Percentiles rank a stretch among this genome's conserved stretches.
Conservation (phyloP, 2,329 filamentous ascomycete genomes). For the Orbilia ellipsospora region DNA sequence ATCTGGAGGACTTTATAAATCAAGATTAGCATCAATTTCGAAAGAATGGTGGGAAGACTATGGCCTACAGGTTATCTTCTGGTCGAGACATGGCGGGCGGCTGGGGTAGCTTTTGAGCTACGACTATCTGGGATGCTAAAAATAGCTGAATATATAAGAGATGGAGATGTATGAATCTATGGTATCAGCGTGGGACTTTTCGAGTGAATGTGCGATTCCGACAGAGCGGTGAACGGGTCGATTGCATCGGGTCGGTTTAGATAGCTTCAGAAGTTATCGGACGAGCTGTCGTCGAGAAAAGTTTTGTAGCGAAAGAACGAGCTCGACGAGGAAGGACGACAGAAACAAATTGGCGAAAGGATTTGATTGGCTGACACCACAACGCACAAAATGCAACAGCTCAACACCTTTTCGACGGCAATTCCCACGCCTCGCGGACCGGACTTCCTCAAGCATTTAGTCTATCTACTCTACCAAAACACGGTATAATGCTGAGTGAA, state of each 20-base stretch:
- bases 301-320: constrained; percentile 25
- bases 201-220: constrained; percentile 45
- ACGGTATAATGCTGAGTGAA: no score
- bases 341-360: constrained; percentile 45
- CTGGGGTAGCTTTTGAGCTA: constrained; percentile 56
- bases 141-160: constrained; percentile 3
- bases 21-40: constrained; percentile 45
- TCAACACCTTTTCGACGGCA: not conserved
- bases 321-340: no score
- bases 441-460: no score
- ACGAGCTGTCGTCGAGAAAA: constrained; percentile 34
- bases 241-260: constrained; percentile 38
- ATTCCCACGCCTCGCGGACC: no score
- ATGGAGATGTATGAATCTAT: constrained; percentile 1
- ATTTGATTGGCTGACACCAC: constrained; percentile 37
- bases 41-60: constrained; percentile 20
- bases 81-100: constrained; percentile 85
- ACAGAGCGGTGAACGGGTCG: constrained; percentile 13
- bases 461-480: no score
- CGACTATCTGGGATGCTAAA: constrained; percentile 6
- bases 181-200: constrained; percentile 45
- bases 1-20: constrained; percentile 78
- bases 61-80: constrained; percentile 85
- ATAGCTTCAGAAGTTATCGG: constrained; percentile 7
- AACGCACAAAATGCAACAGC: constrained; percentile 50